phyloP scores from a whole-genome alignment of 371 early-diverging fungal species.

The Actinomortierella ambigua region DNA sequence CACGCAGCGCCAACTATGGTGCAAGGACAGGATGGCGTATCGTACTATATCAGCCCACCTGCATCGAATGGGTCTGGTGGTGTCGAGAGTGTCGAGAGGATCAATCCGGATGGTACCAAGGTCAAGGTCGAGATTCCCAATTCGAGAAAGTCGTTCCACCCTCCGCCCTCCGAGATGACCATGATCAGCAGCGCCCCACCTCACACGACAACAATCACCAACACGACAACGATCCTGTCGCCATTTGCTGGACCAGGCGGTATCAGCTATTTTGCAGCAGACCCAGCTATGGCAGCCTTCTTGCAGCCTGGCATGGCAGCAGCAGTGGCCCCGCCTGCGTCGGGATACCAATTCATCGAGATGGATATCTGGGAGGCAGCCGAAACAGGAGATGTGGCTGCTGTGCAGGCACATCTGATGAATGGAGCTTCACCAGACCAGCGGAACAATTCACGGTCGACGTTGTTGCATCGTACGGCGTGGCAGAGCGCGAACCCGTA shows the following conservation, averaged over 20 bases:
- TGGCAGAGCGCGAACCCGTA: constrained; percentile 34
- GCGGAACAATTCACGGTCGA: constrained; percentile 36
- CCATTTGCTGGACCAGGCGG: constrained; percentile 2
- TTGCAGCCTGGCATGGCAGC: constrained; percentile 4
- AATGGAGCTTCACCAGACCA: constrained; percentile 34
- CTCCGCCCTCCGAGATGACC: constrained; percentile 14
- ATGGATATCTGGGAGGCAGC: constrained; percentile 39
- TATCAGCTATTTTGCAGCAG: constrained; percentile 3
- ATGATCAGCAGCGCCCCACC: constrained; percentile 13
- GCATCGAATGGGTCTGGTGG: neutral
- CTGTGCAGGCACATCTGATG: constrained; percentile 30
- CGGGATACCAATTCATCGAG: constrained; percentile 16
- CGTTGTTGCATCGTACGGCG: constrained; percentile 32
- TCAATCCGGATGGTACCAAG: constrained; percentile 3
- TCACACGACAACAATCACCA: constrained; percentile 5
- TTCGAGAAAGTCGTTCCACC: constrained; percentile 26
- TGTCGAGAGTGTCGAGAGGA: neutral
- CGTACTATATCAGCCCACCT: neutral
- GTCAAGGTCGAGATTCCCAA: constrained; percentile 42
- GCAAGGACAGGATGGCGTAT: neutral
- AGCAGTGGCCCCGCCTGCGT: neutral
- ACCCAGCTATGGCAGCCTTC: constrained; percentile 7
- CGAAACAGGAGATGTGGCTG: constrained; percentile 29
- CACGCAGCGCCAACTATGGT: neutral
- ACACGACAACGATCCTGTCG: constrained; percentile 4